Evolutionary conservation across 2,329 filamentous ascomycete species (phyloP).

Genomic region (Macrophomina tecta): DNA sequence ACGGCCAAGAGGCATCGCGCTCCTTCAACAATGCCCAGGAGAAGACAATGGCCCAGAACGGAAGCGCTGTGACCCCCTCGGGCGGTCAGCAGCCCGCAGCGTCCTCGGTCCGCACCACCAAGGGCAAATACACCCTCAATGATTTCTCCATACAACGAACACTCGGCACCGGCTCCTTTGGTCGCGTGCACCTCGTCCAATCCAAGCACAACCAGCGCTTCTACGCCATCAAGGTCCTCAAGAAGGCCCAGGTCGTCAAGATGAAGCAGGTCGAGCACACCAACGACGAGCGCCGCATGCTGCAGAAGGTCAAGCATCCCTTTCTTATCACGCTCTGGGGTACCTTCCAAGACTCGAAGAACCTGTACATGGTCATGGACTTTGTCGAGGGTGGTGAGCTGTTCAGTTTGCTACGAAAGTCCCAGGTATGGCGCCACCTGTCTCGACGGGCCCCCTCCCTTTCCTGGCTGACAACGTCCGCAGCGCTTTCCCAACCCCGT

Average conservation of each 20-base stretch:
- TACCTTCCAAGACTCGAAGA: constrained; percentile 93
- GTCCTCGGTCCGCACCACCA: constrained; percentile 70
- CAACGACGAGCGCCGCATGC: constrained; percentile 95
- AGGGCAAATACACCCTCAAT: constrained; percentile 92
- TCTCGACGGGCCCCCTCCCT: constrained; percentile 29
- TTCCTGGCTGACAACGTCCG: constrained; percentile 15
- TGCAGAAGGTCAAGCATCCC: constrained; percentile 95
- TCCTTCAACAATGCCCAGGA: constrained; percentile 35
- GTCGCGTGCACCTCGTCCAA: constrained; percentile 93
- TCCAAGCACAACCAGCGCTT: constrained; percentile 98
- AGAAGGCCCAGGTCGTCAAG: constrained; percentile 98
- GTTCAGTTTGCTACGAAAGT: constrained; percentile 93
- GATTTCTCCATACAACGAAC: constrained; percentile 93
- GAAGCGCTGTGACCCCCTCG: constrained; percentile 46
- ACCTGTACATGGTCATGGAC: constrained; percentile 99
- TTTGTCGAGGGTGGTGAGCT: constrained; percentile 98
- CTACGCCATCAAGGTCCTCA: constrained; percentile 98
- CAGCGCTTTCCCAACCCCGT: constrained; percentile 98
- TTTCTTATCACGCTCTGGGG: constrained; percentile 98
- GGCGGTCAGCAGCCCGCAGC: constrained; percentile 36
- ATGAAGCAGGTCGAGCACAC: constrained; percentile 99
- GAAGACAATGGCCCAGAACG: constrained; percentile 38
- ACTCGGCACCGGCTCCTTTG: constrained; percentile 95
- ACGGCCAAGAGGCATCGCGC: constrained; percentile 37
- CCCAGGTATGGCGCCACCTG: constrained; percentile 68